A percentile compares a stretch with the other conserved stretches of the same genome.
These are phyloP conservation scores for Sclerotinia trifoliorum DNA, from an alignment of 2,329 filamentous ascomycete genomes.

Conservation along the genomic window DNA sequence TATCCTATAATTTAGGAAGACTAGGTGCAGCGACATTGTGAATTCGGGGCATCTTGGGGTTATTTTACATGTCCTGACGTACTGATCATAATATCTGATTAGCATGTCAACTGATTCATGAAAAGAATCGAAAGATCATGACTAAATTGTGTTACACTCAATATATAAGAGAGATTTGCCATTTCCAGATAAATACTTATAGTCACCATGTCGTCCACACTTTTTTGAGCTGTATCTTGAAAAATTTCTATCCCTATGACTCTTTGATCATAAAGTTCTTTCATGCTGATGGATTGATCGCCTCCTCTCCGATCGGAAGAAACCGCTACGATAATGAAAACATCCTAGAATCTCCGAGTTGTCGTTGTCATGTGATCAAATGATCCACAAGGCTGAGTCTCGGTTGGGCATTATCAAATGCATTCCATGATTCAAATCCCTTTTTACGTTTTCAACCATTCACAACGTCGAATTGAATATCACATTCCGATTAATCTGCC, in stretches of 20 bases:
- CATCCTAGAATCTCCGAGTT: not conserved
- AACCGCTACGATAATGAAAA: not conserved
- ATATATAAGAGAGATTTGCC: not conserved
- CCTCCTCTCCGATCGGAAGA: not conserved
- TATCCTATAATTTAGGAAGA: not conserved
- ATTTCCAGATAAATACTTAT: not conserved
- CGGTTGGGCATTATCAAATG: not conserved
- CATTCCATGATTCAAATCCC: not conserved
- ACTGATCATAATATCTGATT: not conserved
- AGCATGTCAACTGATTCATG: not conserved
- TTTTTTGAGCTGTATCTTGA: not conserved
- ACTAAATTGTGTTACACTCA: not conserved
- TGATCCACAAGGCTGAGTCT: constrained; percentile 17
- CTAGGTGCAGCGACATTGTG: not conserved
- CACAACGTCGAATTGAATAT: not conserved
- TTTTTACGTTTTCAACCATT: not conserved
- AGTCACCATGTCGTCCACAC: not conserved
- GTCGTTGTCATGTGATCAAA: not conserved
- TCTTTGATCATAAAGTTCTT: constrained; percentile 1
- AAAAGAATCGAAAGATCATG: not conserved
- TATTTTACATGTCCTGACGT: not conserved
- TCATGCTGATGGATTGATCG: not conserved
- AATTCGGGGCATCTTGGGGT: not conserved
- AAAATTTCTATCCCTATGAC: not conserved
- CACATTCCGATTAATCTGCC: not conserved